Evolutionary conservation across 2,329 filamentous ascomycete species (phyloP), one percentile per base, ranked within the genome.

Genomic region (Colletotrichum theobromicola): DNA sequence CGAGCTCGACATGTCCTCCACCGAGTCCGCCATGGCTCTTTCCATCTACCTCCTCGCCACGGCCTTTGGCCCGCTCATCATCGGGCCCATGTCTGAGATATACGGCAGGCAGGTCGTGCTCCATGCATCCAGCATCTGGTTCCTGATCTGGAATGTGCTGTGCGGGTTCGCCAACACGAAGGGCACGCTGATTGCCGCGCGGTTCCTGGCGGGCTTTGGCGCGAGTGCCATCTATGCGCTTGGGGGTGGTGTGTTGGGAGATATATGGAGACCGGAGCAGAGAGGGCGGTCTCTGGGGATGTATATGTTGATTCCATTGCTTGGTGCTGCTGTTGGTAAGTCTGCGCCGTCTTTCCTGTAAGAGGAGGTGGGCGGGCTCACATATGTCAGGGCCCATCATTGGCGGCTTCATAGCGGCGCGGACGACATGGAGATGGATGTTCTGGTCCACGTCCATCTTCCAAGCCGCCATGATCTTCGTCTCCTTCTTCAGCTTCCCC

Each of bases 1-100:
- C 2, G 89, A 92, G 50, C 82, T 93, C 15, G 57, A 87, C 55
- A 91, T 92, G 79, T 86, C 78, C 7, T 80, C 84, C 8, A 81
- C 82, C 46, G 84, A 89, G 76, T 82, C 90, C 4, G 85, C 86
- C 53, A 84, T 92, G 80, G 78, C 85, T 0, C 71, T 88, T 32
- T 87, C 85, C 6, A 85, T 87, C 5, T 88, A 85, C 70, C 76
- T 87, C 0, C 79, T 86, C n/a, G 42, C 42, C 42, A 50, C 42
- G 10, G 42, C 42, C 1, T 50, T 50, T 1, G 42, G 42, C 42
- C 42, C 42, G n/a, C 42, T 50, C 42, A 50, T 50, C 42, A 50
- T 21, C n/a, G 42, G 42, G 6, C 42, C 42, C 42, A 50, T 50
- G n/a, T 50, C 42, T 4, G 42, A 50, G n/a, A 50, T 50, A 5